These are phyloP conservation scores for Cystobasidiaceae sp. DNA, from an alignment of 1,284 basidiomycete species.

Conservation along the genomic window DNA sequence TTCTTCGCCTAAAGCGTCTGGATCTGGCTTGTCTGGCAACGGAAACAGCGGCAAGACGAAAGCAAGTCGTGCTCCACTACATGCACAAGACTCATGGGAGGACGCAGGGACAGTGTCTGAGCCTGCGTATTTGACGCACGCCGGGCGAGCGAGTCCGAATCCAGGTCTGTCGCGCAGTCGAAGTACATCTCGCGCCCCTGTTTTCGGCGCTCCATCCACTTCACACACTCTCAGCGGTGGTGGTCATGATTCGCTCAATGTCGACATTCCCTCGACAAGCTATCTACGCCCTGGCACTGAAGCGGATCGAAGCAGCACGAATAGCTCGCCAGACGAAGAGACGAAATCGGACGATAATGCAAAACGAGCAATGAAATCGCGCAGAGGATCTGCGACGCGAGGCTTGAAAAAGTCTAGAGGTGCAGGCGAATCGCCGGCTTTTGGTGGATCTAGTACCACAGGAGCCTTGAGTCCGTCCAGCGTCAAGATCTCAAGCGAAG, in stretches of 20 bases:
- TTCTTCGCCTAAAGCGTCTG: neutral
- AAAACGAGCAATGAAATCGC: neutral
- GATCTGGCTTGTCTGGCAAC: neutral
- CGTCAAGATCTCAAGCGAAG: slow-evolving; percentile 16
- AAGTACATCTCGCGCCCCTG: too few relatives aligned
- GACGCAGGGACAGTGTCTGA: neutral
- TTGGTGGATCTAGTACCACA: neutral
- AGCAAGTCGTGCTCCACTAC: neutral
- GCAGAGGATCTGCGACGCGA: neutral
- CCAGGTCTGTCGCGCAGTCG: too few relatives aligned
- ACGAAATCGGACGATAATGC: slow-evolving; percentile 7
- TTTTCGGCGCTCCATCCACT: too few relatives aligned
- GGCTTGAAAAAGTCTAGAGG: neutral
- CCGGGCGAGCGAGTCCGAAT: too few relatives aligned
- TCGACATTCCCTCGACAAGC: neutral
- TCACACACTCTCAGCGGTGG: too few relatives aligned
- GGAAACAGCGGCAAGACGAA: neutral
- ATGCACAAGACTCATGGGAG: neutral
- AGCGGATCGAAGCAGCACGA: neutral
- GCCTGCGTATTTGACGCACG: neutral
- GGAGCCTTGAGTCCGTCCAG: neutral
- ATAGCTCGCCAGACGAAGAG: slow-evolving; percentile 11
- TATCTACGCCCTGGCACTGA: slow-evolving; percentile 32
- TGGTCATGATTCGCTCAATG: too few relatives aligned
- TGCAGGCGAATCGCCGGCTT: neutral